Base-by-base conservation (phyloP, 2,329 filamentous ascomycete genomes). In the Trichoderma polysporum region DNA sequence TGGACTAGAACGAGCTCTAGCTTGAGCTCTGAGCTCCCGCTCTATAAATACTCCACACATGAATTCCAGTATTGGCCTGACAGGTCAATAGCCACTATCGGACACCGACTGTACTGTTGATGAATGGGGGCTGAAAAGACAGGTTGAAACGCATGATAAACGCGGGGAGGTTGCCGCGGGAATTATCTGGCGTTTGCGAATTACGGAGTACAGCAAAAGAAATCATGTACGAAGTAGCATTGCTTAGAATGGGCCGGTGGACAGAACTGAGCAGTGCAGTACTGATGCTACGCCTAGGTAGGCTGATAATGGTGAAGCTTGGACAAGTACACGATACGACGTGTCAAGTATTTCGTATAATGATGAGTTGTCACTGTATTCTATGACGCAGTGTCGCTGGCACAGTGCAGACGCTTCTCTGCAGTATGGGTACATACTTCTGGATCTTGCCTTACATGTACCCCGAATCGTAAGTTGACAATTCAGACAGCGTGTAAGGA, bases 1-100 rank as follows among this genome's bases (percentile, higher is more conserved):
- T n/a, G n/a, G n/a, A n/a, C 15, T 8, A 13, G 35, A 22, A 17
- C 3, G 53, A 39, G 53, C 31, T 60, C n/a, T 15, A 50, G 27
- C 56, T 59, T 29, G 56, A 35, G 56, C 45, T 61, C 13, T 13
- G 56, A 47, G 56, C 58, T 61, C 33, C 45, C 52, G 58, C 58
- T 52, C 10, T 19, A 31, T 52, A 52, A 52, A 52, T 52, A 52
- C 27, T 31, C 49, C 27, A 25, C 25, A 31, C 37, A 15, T 39
- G 25, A 31, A 52, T 52, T n/a, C n/a, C n/a, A n/a, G n/a, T n/a
- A n/a, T n/a, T n/a, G 49, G 49, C 25, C 41, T 45, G 41, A 45
- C 41, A 45, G 56, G 29, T 29, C 17, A 3, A 33, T 19, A 22
- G 17, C 39, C 15, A n/a, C 56, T 47, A 31, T 33, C 29, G 27